Evolutionary conservation across 345 rosid species (phyloP).

Genomic region (Cardiospermum halicacabum): DNA sequence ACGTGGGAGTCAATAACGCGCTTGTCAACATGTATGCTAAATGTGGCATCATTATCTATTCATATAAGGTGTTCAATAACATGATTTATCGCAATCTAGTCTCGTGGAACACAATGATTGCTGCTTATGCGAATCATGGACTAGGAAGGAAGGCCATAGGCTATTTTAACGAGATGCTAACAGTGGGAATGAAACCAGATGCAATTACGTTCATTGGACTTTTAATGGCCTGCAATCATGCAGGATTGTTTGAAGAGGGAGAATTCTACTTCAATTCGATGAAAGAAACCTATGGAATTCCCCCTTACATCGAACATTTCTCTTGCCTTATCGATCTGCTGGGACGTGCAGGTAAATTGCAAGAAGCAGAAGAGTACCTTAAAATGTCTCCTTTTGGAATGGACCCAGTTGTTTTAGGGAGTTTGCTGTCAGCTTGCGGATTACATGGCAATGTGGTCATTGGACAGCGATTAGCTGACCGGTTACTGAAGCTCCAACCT

Average conservation of each 20-base stretch:
- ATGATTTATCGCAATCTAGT: constrained; percentile 43
- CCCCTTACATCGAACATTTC: constrained; percentile 52
- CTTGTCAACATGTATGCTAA: constrained; percentile 67
- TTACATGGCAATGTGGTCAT: constrained; percentile 38
- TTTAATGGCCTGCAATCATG: constrained; percentile 57
- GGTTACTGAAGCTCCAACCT: constrained; percentile 42
- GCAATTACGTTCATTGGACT: constrained; percentile 53
- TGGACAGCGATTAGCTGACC: constrained; percentile 42
- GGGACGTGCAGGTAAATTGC: constrained; percentile 63
- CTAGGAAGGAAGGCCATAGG: constrained; percentile 41
- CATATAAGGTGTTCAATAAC: constrained; percentile 30
- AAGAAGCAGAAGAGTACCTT: constrained; percentile 41
- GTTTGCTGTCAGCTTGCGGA: constrained; percentile 58
- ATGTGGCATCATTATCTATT: constrained; percentile 50
- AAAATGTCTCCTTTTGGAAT: constrained; percentile 32
- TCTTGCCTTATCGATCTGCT: constrained; percentile 57
- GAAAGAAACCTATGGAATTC: constrained; percentile 39
- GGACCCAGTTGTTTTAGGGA: constrained; percentile 49
- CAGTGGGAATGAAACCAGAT: constrained; percentile 38
- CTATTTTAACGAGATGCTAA: constrained; percentile 44
- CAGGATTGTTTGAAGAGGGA: constrained; percentile 57
- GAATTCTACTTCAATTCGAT: constrained; percentile 34
- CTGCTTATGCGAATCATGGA: constrained; percentile 56
- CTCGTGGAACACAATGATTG: constrained; percentile 63
- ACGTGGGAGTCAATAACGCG: constrained; percentile 45